These are phyloP conservation scores for Penicillium riverlandense DNA, from an alignment of 495 filamentous ascomycete species.

Conservation along the genomic window DNA sequence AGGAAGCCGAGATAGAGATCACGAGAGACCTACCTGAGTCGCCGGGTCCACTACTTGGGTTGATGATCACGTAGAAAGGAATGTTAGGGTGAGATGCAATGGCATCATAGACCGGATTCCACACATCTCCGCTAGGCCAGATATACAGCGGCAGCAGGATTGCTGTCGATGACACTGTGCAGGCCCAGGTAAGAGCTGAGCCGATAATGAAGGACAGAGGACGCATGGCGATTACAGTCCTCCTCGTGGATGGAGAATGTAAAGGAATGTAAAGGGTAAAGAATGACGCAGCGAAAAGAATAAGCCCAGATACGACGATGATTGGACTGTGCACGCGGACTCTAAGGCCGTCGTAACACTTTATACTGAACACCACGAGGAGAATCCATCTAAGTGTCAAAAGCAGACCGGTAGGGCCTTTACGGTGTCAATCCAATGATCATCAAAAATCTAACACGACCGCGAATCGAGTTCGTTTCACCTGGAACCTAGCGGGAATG, in stretches of 20 bases:
- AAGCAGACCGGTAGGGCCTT: no score
- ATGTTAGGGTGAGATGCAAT: conserved; percentile 26
- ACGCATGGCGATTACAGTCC: conserved; percentile 1
- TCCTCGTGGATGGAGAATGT: neutral
- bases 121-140: conserved; percentile 37
- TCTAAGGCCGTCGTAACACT: no score
- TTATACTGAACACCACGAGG: no score
- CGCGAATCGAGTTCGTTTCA: no score
- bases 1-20: neutral
- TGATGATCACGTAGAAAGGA: conserved; percentile 37
- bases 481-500: no score
- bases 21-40: conserved; percentile 6
- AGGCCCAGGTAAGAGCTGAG: conserved; percentile 6
- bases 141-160: conserved; percentile 45
- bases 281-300: no score
- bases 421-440: no score
- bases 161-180: conserved; percentile 13
- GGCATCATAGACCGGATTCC: conserved; percentile 32
- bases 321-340: no score
- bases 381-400: no score
- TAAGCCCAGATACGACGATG: no score
- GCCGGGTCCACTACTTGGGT: conserved; percentile 42
- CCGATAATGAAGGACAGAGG: conserved; percentile 3
- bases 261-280: neutral
- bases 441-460: no score